A percentile compares a stretch with the other conserved stretches of the same genome.
phyloP scores from a whole-genome alignment of 2,329 filamentous ascomycete species.

The Aspergillus tamarii region DNA sequence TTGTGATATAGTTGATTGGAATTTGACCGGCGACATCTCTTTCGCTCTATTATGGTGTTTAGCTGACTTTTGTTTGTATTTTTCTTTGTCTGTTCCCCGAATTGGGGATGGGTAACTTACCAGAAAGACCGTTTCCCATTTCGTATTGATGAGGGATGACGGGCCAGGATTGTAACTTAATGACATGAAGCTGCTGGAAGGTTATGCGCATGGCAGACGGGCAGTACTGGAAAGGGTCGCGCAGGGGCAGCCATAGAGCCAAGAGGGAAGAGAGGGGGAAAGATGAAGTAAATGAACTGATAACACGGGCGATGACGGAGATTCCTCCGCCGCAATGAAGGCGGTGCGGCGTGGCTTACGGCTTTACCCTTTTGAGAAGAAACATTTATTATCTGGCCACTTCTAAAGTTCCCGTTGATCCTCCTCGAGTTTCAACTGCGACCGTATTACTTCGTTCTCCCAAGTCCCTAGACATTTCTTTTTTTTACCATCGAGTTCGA shows the following conservation, averaged over 20 bases:
- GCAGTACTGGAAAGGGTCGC: background rate
- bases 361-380: slow-evolving; percentile 8
- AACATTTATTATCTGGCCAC: slow-evolving; percentile 23
- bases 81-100: background rate
- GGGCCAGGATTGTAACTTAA: slow-evolving; percentile 45
- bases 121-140: slow-evolving; percentile 44
- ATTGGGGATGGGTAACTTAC: slow-evolving; percentile 27
- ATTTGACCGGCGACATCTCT: slow-evolving; percentile 62
- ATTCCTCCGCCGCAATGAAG: slow-evolving; percentile 9
- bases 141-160: slow-evolving; percentile 37
- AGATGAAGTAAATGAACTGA: background rate
- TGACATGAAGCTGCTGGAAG: slow-evolving; percentile 40
- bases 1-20: slow-evolving; percentile 65
- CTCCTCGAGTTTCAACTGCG: slow-evolving; percentile 3
- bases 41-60: slow-evolving; percentile 54
- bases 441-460: background rate
- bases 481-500: slow-evolving; percentile 10
- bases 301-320: background rate
- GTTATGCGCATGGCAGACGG: slow-evolving; percentile 14
- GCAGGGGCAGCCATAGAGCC: background rate
- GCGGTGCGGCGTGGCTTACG: slow-evolving; percentile 16
- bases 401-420: slow-evolving; percentile 9
- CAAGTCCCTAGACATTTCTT: background rate
- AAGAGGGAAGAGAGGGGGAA: background rate
- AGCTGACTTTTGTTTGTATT: background rate